Evolutionary conservation across 345 rosid species (phyloP), one percentile per base, ranked within the genome.

Genomic region (Gossypium stocksii): DNA sequence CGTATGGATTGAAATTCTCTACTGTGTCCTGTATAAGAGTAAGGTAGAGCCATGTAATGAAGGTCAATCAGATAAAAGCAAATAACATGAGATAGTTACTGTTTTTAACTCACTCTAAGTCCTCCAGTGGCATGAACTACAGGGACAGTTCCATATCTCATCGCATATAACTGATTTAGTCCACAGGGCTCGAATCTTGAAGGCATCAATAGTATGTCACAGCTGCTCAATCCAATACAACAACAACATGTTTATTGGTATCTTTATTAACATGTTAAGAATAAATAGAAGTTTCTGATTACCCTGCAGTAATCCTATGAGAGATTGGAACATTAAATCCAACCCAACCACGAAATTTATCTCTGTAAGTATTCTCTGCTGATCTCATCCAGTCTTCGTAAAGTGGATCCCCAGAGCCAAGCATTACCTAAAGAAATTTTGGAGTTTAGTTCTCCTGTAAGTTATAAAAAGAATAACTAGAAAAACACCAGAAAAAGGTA

Each of bases 111-210:
- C 77, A 91, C 98, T 76, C 91, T 82, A 62, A 94, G 97, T 80
- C 98, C 98, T 79, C 98, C 98, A 0, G 97, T 94, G 82, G 85
- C 89, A 78, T 92, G 98, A 70, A 94, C 98, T 9, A 94, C 97
- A 2, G 98, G 98, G 23, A 92, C 74, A n/a, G 98, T 89, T 76
- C 90, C 98, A 14, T 94, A 94, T 92, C 91, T 89, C 98, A 94
- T 92, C 38, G 98, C 98, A 43, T 94, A 94, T 80, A 94, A 78
- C 66, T 94, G 98, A 83, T 94, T 94, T 77, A 94, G 84, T 22
- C 98, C 98, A 44, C 98, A 94, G 0, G 98, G 98, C 80, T 94
- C 98, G 34, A 94, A 94, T 84, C 98, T 90, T 75, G 98, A 94
- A 20, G 98, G 98, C 98, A 94, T 94, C 81, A 94, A 80, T 69